Base-by-base conservation (phyloP, 192 early-diverging fungal genomes). In the Backusella psychrophila region DNA sequence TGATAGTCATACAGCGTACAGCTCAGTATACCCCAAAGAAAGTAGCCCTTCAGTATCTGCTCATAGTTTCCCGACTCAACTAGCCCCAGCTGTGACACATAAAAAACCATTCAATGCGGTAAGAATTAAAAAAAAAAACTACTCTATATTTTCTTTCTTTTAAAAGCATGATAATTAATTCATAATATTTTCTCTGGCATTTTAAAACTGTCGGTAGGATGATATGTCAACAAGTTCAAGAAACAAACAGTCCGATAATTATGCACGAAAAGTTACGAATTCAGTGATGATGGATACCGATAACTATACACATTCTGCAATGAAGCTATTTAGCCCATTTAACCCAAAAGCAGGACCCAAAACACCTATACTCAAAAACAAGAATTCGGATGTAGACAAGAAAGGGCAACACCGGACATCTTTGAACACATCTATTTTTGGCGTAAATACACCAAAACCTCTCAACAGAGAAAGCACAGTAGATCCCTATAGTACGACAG, bases 251-350 rank as follows among this genome's bases (percentile, higher is more conserved):
- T 29, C 56, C 11, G 23, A 29, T 63, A 63, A 63, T 26, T 63
- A 63, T 63, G 9, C 26, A 29, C 56, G 26, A 63, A 63, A 29
- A 3, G 12, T 63, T 11, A 63, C 56, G 11, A 63, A 63, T 26
- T 63, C 56, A 8, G 56, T 63, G 14, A 26, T 63, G 2, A 63
- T 63, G 56, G 56, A 63, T 14, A 63, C 56, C 1, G 56, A 63
- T 63, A 31, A 63, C 23, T 63, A 63, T 63, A 63, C 56, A 23
- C 56, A 63, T 29, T 63, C 56, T 63, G 56, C 56, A 63, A 63
- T 63, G 56, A 63, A 63, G 26, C 23, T 63, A 11, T 63, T 63
- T 11, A 63, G 26, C 12, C 9, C 26, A 12, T 63, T 26, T 29
- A 63, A 63, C 26, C 23, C 56, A 29, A 9, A 7, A 12, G 56